Conservation (phyloP, 129 eudicot genomes). For the Silybum marianum region DNA sequence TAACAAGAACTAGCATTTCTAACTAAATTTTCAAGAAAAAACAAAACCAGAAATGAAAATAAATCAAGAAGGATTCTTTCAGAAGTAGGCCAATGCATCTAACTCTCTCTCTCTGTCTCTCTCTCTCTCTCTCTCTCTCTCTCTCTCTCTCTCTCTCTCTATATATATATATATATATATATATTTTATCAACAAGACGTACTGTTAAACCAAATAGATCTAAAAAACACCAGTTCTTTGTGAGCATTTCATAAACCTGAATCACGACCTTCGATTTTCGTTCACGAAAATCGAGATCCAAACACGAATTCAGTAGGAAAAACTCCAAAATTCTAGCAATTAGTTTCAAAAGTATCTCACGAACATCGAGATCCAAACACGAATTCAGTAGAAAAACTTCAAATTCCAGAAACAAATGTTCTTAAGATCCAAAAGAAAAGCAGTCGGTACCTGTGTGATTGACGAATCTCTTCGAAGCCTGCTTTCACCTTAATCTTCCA, state of each 20-base stretch:
- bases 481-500: conserved; percentile 12
- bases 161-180: too few relatives aligned
- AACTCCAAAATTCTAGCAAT: too few relatives aligned
- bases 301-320: conserved; percentile 14
- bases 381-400: neutral
- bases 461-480: conserved; percentile 13
- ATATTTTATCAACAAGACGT: neutral
- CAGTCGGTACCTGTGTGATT: conserved; percentile 6
- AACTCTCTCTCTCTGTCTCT: too few relatives aligned
- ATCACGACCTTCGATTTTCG: neutral
- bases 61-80: neutral
- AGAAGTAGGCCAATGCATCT: neutral
- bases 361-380: conserved; percentile 20
- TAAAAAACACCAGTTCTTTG: neutral
- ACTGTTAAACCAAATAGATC: conserved; percentile 10
- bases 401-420: neutral
- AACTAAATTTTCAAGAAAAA: neutral
- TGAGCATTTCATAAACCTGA: neutral
- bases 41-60: neutral
- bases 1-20: neutral
- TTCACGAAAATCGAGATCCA: conserved; percentile 16
- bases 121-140: too few relatives aligned
- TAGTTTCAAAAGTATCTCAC: neutral
- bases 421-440: neutral
- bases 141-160: too few relatives aligned